Evolutionary conservation across 306 rosid species (phyloP), one percentile per base, ranked within the genome.

Genomic region (Ammopiptanthus mongolicus): DNA sequence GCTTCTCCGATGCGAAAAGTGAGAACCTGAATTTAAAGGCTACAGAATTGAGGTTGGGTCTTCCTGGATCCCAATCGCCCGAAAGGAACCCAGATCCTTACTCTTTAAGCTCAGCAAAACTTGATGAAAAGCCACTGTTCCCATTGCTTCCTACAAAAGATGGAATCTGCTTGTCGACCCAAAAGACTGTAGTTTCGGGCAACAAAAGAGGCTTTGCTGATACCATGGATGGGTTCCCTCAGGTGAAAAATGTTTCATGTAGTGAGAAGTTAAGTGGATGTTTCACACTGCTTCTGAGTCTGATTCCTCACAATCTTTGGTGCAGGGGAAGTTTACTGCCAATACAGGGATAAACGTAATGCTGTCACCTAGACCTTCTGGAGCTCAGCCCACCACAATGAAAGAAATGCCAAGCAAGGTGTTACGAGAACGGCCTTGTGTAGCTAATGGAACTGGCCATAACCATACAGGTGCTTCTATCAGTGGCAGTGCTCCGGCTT

Each of bases 1-100:
- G 78, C 87, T 64, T 87, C 87, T 84, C 81, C 0, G 91, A 79
- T 59, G 96, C 73, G 85, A 90, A 85, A 80, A 90, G 79, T 66
- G 88, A 13, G 75, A 90, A 86, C 59, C 78, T 95, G 78, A 88
- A 92, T 81, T 84, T 92, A 76, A 89, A 84, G 86, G 97, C 97
- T 65, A 92, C 99, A 0, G 99, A 95, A 75, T 78, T 92, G 86
- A 87, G 93, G 84, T 87, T 95, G 33, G 97, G 97, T 48, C 97
- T 95, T 81, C 99, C 99, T 36, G 97, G 96, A 84, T 95, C 93
- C 68, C 93, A 85, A 44, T 92, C 99, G 2, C 97, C 97, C 0
- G 97, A 85, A 60, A 79, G 95, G 65, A 88, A 86, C 31, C 62
- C 71, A 1, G 90, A 85, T 50, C 77, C 63, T 71, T 86, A 74